Evolutionary conservation across 805 yeast species (phyloP).

Genomic region (Hanseniaspora opuntiae): DNA sequence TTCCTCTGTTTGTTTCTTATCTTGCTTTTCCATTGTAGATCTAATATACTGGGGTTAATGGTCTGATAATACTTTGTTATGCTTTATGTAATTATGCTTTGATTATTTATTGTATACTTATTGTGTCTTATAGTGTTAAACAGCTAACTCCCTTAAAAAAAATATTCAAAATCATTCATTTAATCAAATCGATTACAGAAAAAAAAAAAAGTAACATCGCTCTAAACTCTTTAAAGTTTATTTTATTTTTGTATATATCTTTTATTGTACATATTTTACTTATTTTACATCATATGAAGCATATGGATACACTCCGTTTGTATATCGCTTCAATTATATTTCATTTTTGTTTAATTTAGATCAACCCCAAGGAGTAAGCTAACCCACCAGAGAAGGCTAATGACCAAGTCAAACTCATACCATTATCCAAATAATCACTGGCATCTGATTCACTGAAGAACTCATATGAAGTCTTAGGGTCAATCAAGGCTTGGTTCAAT

Average conservation of each 20-base stretch:
- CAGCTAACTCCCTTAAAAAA: too few relatives aligned
- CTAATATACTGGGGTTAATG: not conserved
- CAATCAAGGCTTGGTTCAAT: conserved; percentile 31
- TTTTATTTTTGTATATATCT: not conserved
- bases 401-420: conserved; percentile 52
- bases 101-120: too few relatives aligned
- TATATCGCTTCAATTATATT: not conserved
- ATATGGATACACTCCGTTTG: not conserved
- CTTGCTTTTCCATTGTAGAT: not conserved
- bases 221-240: too few relatives aligned
- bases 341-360: not conserved
- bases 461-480: conserved; percentile 30
- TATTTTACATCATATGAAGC: not conserved
- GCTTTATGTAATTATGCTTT: too few relatives aligned
- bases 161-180: too few relatives aligned
- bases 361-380: conserved; percentile 17
- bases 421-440: conserved; percentile 38
- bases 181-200: too few relatives aligned
- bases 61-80: too few relatives aligned
- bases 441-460: conserved; percentile 29
- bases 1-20: not conserved
- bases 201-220: too few relatives aligned
- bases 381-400: conserved; percentile 45
- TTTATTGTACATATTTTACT: not conserved
- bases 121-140: too few relatives aligned